Percentiles rank a stretch among this genome's conserved stretches.
Conservation (phyloP, 805 yeast species). For the Ogataea ganodermae region DNA sequence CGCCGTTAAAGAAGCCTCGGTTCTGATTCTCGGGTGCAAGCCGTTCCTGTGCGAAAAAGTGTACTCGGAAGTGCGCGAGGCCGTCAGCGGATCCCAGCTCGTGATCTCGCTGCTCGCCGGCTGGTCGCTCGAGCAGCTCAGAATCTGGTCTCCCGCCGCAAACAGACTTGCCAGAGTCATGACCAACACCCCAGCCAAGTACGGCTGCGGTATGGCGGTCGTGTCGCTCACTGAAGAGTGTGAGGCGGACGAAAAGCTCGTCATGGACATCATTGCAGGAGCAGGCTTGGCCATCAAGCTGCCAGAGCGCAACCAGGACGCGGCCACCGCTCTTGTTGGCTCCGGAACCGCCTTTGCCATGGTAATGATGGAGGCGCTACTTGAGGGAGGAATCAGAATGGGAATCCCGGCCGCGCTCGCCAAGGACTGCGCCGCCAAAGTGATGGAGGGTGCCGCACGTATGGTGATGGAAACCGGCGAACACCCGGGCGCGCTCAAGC, state of each 20-base stretch:
- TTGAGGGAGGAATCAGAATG: slow-evolving; percentile 93
- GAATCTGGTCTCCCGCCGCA: slow-evolving; percentile 45
- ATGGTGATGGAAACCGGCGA: slow-evolving; percentile 81
- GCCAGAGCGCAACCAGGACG: slow-evolving; percentile 94
- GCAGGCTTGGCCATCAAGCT: slow-evolving; percentile 68
- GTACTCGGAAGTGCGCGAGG: slow-evolving; percentile 48
- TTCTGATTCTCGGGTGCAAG: slow-evolving; percentile 82
- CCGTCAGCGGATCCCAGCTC: slow-evolving; percentile 39
- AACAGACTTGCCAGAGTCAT: slow-evolving; percentile 76
- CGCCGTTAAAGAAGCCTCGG: slow-evolving; percentile 65
- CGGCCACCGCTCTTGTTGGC: slow-evolving; percentile 92
- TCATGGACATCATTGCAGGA: slow-evolving; percentile 56
- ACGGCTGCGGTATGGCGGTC: slow-evolving; percentile 92
- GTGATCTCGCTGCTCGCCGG: slow-evolving; percentile 90
- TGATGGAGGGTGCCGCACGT: slow-evolving; percentile 89
- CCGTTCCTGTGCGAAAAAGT: slow-evolving; percentile 74
- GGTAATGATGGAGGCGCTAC: slow-evolving; percentile 84
- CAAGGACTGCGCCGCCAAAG: slow-evolving; percentile 85
- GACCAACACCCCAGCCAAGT: slow-evolving; percentile 96
- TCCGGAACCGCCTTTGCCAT: slow-evolving; percentile 96
- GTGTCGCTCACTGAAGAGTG: slow-evolving; percentile 69
- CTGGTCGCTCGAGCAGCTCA: slow-evolving; percentile 74
- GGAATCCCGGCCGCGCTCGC: slow-evolving; percentile 89
- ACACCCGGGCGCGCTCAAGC: slow-evolving; percentile 87
- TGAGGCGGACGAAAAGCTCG: slow-evolving; percentile 46